Conservation (phyloP, 1,284 basidiomycete species). For the Hymenochaete sp. region DNA sequence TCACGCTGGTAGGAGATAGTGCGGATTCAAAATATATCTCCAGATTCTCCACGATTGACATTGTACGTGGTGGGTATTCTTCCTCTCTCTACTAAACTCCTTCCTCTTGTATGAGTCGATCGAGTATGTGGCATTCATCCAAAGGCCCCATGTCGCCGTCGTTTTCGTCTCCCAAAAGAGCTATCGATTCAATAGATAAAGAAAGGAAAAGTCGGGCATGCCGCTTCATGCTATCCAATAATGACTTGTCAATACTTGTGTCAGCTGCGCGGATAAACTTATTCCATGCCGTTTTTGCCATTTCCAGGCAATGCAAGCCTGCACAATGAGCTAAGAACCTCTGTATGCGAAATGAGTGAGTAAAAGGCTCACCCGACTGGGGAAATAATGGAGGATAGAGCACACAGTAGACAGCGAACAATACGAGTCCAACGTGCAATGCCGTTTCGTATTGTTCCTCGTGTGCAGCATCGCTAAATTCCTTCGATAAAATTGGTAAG, state of each 20-base stretch:
- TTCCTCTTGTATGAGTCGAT: slow-evolving; percentile 5
- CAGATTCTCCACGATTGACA: no score
- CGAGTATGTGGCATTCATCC: slow-evolving; percentile 2
- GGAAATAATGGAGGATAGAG: slow-evolving; percentile 68
- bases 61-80: no score
- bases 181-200: slow-evolving; percentile 10
- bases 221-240: not conserved
- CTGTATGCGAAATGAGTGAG: not conserved
- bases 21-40: no score
- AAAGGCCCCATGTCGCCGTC: slow-evolving; percentile 36
- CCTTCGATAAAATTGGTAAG: slow-evolving; percentile 48
- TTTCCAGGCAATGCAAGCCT: slow-evolving; percentile 69
- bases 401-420: slow-evolving; percentile 55
- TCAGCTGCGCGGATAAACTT: slow-evolving; percentile 27
- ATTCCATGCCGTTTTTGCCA: slow-evolving; percentile 71
- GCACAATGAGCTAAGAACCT: slow-evolving; percentile 1
- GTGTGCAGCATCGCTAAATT: slow-evolving; percentile 58
- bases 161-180: slow-evolving; percentile 18
- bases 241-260: not conserved
- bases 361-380: slow-evolving; percentile 51
- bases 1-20: no score
- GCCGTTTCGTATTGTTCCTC: slow-evolving; percentile 48
- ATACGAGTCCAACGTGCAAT: slow-evolving; percentile 42
- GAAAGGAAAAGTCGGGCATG: slow-evolving; percentile 5
- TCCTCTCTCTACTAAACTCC: no score